Evolutionary conservation across 805 yeast species (phyloP), one percentile per base, ranked within the genome.

Genomic region (Candida multigemmis): DNA sequence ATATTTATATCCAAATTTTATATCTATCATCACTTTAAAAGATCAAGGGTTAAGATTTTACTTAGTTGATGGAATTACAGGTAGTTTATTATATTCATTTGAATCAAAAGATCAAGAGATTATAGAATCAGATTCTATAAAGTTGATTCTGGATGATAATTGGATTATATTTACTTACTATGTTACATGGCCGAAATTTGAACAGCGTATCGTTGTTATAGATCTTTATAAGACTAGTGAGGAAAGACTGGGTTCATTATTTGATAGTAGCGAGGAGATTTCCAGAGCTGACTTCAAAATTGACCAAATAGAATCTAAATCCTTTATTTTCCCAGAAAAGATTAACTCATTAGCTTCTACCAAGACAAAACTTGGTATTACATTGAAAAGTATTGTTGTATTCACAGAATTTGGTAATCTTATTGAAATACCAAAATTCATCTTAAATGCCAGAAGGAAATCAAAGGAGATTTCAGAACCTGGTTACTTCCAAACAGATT

Each of bases 111-210:
- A 52, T 4, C 65, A 60, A 5, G 60, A 59, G 14, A 44, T 62
- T 7, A 46, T 65, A 4, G 60, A 60, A 7, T 50, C 50, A 7
- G 53, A 26, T 1, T 55, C 67, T 2, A 46, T 84, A 16, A 54
- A 65, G 13, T 41, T 84, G 15, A 60, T 74, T 1, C 68, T 74
- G 49, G 91, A 85, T 25, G 97, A 89, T 46, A 74, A 87, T 52
- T 89, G 91, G 82, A 58, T 85, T 11, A 64, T 83, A 7, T 78
- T 81, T 44, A 60, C 87, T 0, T 77, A 73, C 40, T 71, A 65
- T 43, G 66, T 76, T 30, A 42, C 45, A 1, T 46, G 47, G 2
- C 77, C 77, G 7, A 47, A 60, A 12, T 68, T 71, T 26, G 65
- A 60, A 32, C 68, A 60, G 33, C 69, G 77, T 40, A 44, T 91